phyloP scores from a whole-genome alignment of 345 rosid species.

The Melastoma malabathricum region DNA sequence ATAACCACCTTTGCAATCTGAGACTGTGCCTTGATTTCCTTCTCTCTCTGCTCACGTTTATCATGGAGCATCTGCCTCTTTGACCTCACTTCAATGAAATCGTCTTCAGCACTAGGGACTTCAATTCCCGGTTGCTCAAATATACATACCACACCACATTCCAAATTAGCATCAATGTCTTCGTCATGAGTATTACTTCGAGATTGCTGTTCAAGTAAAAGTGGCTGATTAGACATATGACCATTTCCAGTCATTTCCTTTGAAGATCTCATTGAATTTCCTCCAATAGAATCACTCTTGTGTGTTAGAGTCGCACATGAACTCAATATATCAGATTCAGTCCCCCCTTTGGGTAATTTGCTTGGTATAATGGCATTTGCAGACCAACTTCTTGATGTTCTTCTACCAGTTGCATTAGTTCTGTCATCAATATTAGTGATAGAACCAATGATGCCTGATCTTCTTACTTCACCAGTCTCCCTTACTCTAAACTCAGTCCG shows the following conservation, averaged over 20 bases:
- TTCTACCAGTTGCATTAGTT: conserved; percentile 34
- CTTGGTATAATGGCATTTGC: conserved; percentile 38
- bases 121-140: conserved; percentile 90
- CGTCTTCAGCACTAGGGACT: conserved; percentile 84
- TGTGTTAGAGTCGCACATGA: conserved; percentile 17
- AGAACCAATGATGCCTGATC: conserved; percentile 15
- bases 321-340: conserved; percentile 33
- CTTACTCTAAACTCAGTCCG: conserved; percentile 72
- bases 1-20: conserved; percentile 54
- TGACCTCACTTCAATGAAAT: conserved; percentile 95
- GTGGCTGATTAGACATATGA: conserved; percentile 19
- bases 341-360: conserved; percentile 39
- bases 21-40: conserved; percentile 83
- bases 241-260: conserved; percentile 34
- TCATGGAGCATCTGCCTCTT: conserved; percentile 97
- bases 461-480: conserved; percentile 39
- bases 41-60: conserved; percentile 93
- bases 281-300: conserved; percentile 33
- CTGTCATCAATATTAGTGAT: conserved; percentile 36
- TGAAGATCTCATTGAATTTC: conserved; percentile 29
- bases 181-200: conserved; percentile 35
- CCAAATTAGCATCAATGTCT: conserved; percentile 60
- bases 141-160: conserved; percentile 65
- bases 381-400: conserved; percentile 25
- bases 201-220: conserved; percentile 28